Conservation (phyloP, 2,329 filamentous ascomycete genomes). For the Epichloe gansuensis region DNA sequence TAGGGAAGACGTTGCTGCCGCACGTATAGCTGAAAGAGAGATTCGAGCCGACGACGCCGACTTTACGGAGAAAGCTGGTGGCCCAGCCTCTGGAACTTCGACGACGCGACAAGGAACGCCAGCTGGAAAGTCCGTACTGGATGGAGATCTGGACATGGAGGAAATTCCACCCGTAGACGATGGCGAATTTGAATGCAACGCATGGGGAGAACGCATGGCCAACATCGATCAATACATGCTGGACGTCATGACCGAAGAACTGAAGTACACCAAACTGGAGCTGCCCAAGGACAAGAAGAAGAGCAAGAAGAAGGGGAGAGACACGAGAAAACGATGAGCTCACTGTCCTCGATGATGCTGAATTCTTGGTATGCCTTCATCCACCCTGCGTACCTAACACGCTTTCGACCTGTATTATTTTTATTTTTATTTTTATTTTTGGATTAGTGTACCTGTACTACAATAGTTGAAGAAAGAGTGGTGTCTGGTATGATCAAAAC, state of each 20-base stretch:
- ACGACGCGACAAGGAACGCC: conserved; percentile 41
- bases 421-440: background rate
- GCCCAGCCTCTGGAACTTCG: conserved; percentile 33
- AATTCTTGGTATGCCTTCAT: background rate
- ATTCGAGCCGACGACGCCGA: conserved; percentile 76
- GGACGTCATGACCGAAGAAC: conserved; percentile 48
- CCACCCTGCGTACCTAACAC: too few relatives aligned
- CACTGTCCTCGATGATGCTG: background rate
- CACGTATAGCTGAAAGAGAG: conserved; percentile 78
- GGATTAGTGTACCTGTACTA: conserved; percentile 2
- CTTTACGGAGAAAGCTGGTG: conserved; percentile 54
- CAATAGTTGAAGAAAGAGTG: background rate
- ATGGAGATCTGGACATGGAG: conserved; percentile 21
- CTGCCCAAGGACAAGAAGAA: conserved; percentile 53
- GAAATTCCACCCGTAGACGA: conserved; percentile 11
- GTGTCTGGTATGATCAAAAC: background rate
- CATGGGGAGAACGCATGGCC: conserved; percentile 42
- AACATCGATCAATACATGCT: conserved; percentile 69
- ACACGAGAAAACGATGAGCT: conserved; percentile 35
- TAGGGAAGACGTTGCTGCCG: conserved; percentile 78
- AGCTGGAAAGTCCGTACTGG: conserved; percentile 23
- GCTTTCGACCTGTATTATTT: background rate
- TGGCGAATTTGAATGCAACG: conserved; percentile 39
- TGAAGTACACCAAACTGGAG: conserved; percentile 47
- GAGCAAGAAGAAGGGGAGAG: conserved; percentile 45